phyloP scores from a whole-genome alignment of 2,329 filamentous ascomycete genomes.

The Clonostachys rosea region DNA sequence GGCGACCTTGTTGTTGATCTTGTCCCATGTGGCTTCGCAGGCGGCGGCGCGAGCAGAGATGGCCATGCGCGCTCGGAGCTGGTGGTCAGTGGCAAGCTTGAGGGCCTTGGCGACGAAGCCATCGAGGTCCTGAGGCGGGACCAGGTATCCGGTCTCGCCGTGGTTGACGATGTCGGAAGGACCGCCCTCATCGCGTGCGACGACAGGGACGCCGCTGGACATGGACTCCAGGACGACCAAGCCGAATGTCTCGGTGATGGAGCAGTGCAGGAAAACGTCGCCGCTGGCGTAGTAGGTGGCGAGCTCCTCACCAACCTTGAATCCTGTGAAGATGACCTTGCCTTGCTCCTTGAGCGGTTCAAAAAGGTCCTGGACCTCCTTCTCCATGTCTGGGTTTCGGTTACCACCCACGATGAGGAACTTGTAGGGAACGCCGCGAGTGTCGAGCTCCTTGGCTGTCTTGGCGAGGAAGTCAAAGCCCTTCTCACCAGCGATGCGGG shows the following conservation, averaged over 20 bases:
- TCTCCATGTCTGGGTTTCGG: constrained; percentile 56
- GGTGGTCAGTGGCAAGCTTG: constrained; percentile 38
- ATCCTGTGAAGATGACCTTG: constrained; percentile 62
- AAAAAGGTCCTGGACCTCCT: constrained; percentile 58
- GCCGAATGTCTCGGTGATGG: constrained; percentile 67
- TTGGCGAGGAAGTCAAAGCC: constrained; percentile 64
- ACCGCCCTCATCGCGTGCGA: constrained; percentile 65
- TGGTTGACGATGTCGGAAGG: constrained; percentile 63
- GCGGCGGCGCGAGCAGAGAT: constrained; percentile 48
- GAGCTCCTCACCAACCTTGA: constrained; percentile 55
- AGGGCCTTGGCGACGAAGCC: constrained; percentile 51
- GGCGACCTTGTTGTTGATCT: constrained; percentile 66
- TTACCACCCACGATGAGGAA: constrained; percentile 66
- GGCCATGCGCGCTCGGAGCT: constrained; percentile 38
- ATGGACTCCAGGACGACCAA: constrained; percentile 67
- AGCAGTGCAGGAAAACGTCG: constrained; percentile 69
- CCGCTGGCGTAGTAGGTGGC: constrained; percentile 64
- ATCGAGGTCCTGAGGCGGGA: constrained; percentile 54
- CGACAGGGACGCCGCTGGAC: constrained; percentile 65
- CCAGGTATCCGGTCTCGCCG: constrained; percentile 54
- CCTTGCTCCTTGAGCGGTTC: constrained; percentile 37
- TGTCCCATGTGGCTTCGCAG: constrained; percentile 64
- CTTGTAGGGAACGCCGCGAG: constrained; percentile 53
- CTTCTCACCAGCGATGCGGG: constrained; percentile 65
- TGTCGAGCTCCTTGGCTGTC: constrained; percentile 48